A percentile compares a stretch with the other conserved stretches of the same genome.
Conservation (phyloP, 768 basidiomycete genomes). For the Holtermanniella nyarrowii region DNA sequence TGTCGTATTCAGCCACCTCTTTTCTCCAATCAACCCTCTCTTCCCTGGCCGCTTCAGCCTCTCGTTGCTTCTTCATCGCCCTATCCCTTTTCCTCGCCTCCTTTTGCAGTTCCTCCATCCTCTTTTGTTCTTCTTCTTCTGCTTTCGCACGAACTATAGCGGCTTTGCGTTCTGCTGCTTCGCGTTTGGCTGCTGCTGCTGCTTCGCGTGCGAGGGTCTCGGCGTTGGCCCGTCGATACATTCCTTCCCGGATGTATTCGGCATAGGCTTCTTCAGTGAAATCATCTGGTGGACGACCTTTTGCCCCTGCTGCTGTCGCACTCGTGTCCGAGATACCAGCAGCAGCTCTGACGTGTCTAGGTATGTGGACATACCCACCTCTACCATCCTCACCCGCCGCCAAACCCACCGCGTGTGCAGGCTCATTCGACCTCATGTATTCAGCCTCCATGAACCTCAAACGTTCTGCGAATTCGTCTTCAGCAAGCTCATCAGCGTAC, state of each 20-base stretch:
- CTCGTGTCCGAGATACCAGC: not conserved
- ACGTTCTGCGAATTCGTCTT: conserved; percentile 4
- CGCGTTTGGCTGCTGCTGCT: conserved; percentile 41
- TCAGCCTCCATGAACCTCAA: conserved; percentile 45
- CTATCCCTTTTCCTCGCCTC: conserved; percentile 20
- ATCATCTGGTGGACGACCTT: not conserved
- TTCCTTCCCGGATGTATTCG: conserved; percentile 73
- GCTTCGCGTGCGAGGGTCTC: conserved; percentile 28
- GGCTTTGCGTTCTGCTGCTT: conserved; percentile 43
- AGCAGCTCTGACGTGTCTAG: not conserved
- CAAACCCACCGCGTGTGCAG: conserved; percentile 1
- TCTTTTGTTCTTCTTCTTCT: conserved; percentile 15
- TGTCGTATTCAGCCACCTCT: conserved; percentile 21
- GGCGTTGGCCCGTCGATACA: conserved; percentile 54
- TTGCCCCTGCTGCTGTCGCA: too few species aligned
- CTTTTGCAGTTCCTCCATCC: conserved; percentile 10
- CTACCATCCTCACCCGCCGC: not conserved
- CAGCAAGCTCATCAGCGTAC: conserved; percentile 4
- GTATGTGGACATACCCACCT: not conserved
- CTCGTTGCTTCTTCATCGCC: conserved; percentile 7
- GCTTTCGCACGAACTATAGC: conserved; percentile 42
- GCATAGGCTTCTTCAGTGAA: conserved; percentile 68
- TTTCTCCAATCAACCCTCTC: conserved; percentile 1
- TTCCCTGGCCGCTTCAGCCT: conserved; percentile 38
- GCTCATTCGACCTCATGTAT: not conserved